These are phyloP conservation scores for Biscutella laevigata DNA, from an alignment of 441 rosid species.

Conservation along the genomic window DNA sequence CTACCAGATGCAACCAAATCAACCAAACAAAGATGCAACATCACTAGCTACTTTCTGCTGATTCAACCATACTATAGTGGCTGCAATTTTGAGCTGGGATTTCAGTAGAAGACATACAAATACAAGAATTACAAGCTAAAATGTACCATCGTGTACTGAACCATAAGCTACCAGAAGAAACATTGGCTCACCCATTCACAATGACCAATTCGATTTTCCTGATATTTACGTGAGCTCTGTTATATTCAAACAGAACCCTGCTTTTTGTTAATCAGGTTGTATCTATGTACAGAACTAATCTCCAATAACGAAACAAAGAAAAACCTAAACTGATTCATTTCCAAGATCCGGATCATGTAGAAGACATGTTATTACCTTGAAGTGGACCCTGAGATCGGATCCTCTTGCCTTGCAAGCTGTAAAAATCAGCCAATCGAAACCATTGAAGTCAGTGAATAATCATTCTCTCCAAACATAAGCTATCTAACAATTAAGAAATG, in stretches of 20 bases:
- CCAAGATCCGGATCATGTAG: not conserved
- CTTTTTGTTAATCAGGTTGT: conserved; percentile 35
- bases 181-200: conserved; percentile 31
- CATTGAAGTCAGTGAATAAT: not conserved
- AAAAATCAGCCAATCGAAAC: not conserved
- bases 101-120: not conserved
- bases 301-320: too few species aligned
- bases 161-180: conserved; percentile 12
- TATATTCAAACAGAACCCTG: conserved; percentile 45
- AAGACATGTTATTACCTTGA: conserved; percentile 38
- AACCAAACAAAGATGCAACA: not conserved
- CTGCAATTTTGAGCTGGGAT: not conserved
- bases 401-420: conserved; percentile 72
- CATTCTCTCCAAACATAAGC: not conserved
- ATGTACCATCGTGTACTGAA: conserved; percentile 33
- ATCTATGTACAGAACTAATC: not conserved
- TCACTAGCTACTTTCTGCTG: not conserved
- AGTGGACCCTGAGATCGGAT: conserved; percentile 60
- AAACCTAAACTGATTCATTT: not conserved
- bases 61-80: too few species aligned
- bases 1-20: not conserved
- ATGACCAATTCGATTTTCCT: conserved; percentile 43
- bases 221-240: conserved; percentile 54
- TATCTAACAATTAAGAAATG: too few species aligned
- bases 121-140: not conserved